These are phyloP conservation scores for Ascocoryne sarcoides DNA, from an alignment of 2,329 filamentous ascomycete genomes.

Conservation along the genomic window DNA sequence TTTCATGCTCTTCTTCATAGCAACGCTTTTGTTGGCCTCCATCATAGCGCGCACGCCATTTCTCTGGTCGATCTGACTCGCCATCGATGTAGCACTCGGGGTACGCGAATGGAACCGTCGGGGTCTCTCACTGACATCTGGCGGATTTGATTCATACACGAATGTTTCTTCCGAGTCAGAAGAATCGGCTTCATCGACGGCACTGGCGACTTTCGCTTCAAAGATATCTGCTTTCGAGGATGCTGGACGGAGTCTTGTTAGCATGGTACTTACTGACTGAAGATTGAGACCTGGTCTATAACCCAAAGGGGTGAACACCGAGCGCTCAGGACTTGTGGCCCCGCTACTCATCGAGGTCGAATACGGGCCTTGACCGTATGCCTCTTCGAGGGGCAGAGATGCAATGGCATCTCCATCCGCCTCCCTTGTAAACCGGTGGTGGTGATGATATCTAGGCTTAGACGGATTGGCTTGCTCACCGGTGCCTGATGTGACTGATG, in stretches of 20 bases:
- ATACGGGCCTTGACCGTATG: constrained; percentile 24
- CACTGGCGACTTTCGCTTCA: constrained; percentile 91
- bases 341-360: constrained; percentile 16
- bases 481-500: constrained; percentile 60
- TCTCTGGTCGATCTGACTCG: constrained; percentile 55
- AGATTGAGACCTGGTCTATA: constrained; percentile 30
- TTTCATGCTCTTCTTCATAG: constrained; percentile 89
- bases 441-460: constrained; percentile 33
- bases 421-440: constrained; percentile 29
- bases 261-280: constrained; percentile 34
- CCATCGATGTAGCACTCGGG: constrained; percentile 82
- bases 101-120: constrained; percentile 86
- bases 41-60: constrained; percentile 47
- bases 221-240: constrained; percentile 98
- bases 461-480: constrained; percentile 46
- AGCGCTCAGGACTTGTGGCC: constrained; percentile 20
- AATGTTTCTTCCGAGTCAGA: constrained; percentile 98
- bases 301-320: constrained; percentile 27
- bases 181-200: constrained; percentile 90
- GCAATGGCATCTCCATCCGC: constrained; percentile 13
- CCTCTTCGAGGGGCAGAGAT: constrained; percentile 10
- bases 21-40: constrained; percentile 53
- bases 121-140: constrained; percentile 53
- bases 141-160: constrained; percentile 96
- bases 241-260: constrained; percentile 46